These are phyloP conservation scores for Tothia fuscella DNA, from an alignment of 2,329 filamentous ascomycete genomes.

Conservation along the genomic window DNA sequence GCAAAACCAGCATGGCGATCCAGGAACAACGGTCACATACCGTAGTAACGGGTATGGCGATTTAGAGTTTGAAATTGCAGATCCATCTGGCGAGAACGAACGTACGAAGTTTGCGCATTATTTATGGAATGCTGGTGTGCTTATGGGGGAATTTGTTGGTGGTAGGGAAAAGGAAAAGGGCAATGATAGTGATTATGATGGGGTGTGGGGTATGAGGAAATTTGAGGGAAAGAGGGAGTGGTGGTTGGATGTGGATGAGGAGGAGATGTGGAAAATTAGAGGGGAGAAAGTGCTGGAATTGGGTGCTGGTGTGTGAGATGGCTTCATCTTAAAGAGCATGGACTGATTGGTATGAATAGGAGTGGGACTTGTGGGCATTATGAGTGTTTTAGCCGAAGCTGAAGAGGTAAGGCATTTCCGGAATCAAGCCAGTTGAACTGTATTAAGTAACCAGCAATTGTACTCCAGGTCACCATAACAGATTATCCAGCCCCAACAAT, in stretches of 20 bases:
- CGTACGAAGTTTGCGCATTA: slow-evolving; percentile 57
- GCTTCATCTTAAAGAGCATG: slow-evolving; percentile 1
- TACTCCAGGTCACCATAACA: slow-evolving; percentile 41
- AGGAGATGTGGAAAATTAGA: slow-evolving; percentile 33
- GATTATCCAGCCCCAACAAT: slow-evolving; percentile 56
- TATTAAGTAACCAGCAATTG: not conserved
- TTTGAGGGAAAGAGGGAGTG: slow-evolving; percentile 27
- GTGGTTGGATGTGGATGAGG: slow-evolving; percentile 23
- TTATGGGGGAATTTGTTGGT: slow-evolving; percentile 33
- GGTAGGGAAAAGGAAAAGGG: slow-evolving; percentile 15
- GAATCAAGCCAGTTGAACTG: not conserved
- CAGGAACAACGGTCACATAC: slow-evolving; percentile 47
- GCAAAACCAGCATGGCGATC: slow-evolving; percentile 53
- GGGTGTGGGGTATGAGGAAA: slow-evolving; percentile 15
- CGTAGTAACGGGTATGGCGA: slow-evolving; percentile 20
- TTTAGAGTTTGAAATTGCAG: slow-evolving; percentile 30
- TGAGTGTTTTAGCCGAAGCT: slow-evolving; percentile 33
- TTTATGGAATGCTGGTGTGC: slow-evolving; percentile 54
- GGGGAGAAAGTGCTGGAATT: slow-evolving; percentile 49
- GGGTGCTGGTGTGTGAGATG: slow-evolving; percentile 48
- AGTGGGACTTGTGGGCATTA: slow-evolving; percentile 36
- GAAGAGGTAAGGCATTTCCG: slow-evolving; percentile 23
- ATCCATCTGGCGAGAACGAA: slow-evolving; percentile 41
- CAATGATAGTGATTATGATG: slow-evolving; percentile 15
- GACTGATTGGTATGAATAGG: slow-evolving; percentile 18